A percentile compares a stretch with the other conserved stretches of the same genome.
Conservation (phyloP, 495 filamentous ascomycete genomes). For the Lentithecium fluviatile region DNA sequence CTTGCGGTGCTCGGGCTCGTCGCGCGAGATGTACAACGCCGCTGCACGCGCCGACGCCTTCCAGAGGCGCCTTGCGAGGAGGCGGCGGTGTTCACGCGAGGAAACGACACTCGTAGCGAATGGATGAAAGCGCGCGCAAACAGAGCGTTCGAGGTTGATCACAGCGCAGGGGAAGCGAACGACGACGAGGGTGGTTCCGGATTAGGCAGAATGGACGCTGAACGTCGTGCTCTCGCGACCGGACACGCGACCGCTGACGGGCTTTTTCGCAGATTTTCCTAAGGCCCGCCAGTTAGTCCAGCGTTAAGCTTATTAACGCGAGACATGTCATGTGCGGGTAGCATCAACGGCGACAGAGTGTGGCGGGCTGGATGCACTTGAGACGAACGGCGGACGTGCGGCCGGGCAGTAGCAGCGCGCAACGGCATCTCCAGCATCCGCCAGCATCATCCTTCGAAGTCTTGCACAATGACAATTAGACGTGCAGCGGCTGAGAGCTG, state of each 20-base stretch:
- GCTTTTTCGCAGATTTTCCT: slow-evolving; percentile 15
- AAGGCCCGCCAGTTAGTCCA: slow-evolving; percentile 8
- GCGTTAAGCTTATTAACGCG: slow-evolving; percentile 35
- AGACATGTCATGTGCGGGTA: slow-evolving; percentile 28
- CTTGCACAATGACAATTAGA: not conserved
- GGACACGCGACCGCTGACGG: slow-evolving; percentile 1
- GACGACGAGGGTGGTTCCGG: not conserved
- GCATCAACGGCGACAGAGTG: slow-evolving; percentile 1
- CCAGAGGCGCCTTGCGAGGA: too few species aligned
- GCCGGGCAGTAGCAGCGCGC: slow-evolving; percentile 4
- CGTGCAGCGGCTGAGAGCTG: not conserved
- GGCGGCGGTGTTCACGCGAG: too few species aligned
- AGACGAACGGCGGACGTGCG: slow-evolving; percentile 31
- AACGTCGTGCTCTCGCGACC: not conserved
- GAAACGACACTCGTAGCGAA: not conserved
- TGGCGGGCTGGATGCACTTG: slow-evolving; percentile 9
- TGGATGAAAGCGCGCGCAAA: not conserved
- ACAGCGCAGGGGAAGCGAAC: not conserved
- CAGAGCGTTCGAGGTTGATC: not conserved
- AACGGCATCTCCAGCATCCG: slow-evolving; percentile 25
- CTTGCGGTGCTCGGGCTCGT: too few species aligned
- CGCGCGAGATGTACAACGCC: too few species aligned
- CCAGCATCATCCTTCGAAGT: slow-evolving; percentile 22
- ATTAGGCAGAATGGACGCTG: not conserved
- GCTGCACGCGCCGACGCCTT: not conserved